Conservation (phyloP, 2,329 filamentous ascomycete species). For the Hypoxylon rubiginosum region DNA sequence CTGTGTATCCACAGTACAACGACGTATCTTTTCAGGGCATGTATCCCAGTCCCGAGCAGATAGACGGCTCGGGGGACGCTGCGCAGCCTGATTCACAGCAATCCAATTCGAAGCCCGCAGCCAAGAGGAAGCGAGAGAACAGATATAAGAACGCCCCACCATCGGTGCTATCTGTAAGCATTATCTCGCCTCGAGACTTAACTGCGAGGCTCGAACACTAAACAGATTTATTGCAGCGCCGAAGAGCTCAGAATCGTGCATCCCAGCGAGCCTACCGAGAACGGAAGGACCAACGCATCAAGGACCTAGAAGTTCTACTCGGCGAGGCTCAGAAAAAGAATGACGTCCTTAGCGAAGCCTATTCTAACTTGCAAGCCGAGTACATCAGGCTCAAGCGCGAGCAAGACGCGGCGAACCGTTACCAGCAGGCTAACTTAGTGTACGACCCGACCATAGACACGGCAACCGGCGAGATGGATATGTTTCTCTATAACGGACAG, state of each 20-base stretch:
- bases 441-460: slow-evolving; percentile 44
- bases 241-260: slow-evolving; percentile 71
- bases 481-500: slow-evolving; percentile 45
- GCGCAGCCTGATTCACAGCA: slow-evolving; percentile 45
- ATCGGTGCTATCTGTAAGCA: slow-evolving; percentile 62
- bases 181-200: slow-evolving; percentile 2
- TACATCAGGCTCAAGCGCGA: slow-evolving; percentile 57
- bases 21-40: slow-evolving; percentile 49
- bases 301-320: slow-evolving; percentile 71
- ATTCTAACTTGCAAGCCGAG: slow-evolving; percentile 63
- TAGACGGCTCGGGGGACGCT: slow-evolving; percentile 44
- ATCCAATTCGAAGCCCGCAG: slow-evolving; percentile 53
- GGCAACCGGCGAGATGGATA: slow-evolving; percentile 41
- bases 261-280: slow-evolving; percentile 73
- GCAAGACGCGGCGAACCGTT: slow-evolving; percentile 47
- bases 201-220: slow-evolving; percentile 23
- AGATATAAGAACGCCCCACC: slow-evolving; percentile 67
- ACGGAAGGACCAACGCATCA: slow-evolving; percentile 74
- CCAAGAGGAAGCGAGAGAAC: slow-evolving; percentile 65
- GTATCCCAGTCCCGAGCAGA: slow-evolving; percentile 45
- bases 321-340: slow-evolving; percentile 67
- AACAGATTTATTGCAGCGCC: slow-evolving; percentile 57
- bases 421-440: slow-evolving; percentile 42
- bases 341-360: slow-evolving; percentile 67
- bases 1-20: slow-evolving; percentile 50